Evolutionary conservation across 2,329 filamentous ascomycete species (phyloP), one percentile per base, ranked within the genome.

Genomic region (Cadophora sp.): DNA sequence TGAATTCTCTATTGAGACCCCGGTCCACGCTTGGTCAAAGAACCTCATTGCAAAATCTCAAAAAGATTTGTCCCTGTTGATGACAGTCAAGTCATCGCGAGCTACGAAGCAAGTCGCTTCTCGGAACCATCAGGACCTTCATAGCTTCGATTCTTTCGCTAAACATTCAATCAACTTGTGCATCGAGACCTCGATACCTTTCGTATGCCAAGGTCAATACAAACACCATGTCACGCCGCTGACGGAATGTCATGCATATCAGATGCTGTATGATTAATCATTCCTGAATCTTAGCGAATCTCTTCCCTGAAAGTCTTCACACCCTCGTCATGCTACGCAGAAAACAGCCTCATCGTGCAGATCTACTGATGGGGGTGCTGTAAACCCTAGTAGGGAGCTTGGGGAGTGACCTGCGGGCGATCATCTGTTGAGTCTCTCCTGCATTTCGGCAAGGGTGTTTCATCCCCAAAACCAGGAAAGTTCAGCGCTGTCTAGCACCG

Each of bases 231-330:
- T 55, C 12, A 4, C n/a, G 27, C 50, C 27, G 24, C 27, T 62
- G 16, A 62, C 43, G n/a, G 24, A 27, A 48, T 31, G 37, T 48
- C 43, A 62, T 62, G 40, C 59, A 62, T 62, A 60, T 11, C 24
- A 40, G 22, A 34, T 43, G 40, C 58, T 60, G 40, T 46, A 62
- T 48, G 59, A 46, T 62, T 62, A 50, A 40, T 29, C 29, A 62
- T 29, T 29, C 24, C 40, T 19, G 16, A n/a, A 19, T 46, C 8
- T n/a, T n/a, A 26, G 58, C 34, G 26, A 60, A 60, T 27, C 22
- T 34, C 24, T 22, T 4, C 27, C 43, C 40, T 34, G 40, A 22
- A 29, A 27, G 11, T 59, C 55, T 8, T 19, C 56, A 59, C 56
- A 59, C 56, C 56, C 40, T 50, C 59, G 31, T 48, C 40, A 48